Percentiles rank a stretch among this genome's conserved stretches.
Evolutionary conservation across 1,284 basidiomycete species (phyloP).

Genomic region (Apiotrichum laibachii): DNA sequence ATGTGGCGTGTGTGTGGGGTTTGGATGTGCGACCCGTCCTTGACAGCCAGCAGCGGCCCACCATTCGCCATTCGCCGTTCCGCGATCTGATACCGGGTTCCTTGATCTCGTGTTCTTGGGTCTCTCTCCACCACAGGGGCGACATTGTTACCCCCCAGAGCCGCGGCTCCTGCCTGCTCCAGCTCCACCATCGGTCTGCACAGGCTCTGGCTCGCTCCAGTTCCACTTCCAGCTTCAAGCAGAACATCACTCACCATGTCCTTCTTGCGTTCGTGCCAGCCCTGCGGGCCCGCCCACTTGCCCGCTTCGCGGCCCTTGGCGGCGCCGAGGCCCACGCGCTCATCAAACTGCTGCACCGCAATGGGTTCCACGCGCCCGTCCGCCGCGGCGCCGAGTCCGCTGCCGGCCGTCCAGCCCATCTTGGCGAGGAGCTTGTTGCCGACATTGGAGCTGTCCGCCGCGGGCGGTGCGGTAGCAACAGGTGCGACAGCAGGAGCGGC

Average conservation of each 20-base stretch:
- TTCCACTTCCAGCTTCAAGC: neutral
- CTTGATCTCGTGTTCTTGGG: too few relatives aligned
- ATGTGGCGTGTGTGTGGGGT: too few relatives aligned
- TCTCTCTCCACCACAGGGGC: too few relatives aligned
- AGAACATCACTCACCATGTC: conserved; percentile 35
- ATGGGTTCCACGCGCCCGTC: conserved; percentile 84
- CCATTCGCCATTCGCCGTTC: too few relatives aligned
- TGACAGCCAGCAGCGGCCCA: too few relatives aligned
- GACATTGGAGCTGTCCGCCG: conserved; percentile 73
- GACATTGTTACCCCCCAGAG: too few relatives aligned
- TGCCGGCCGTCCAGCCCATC: conserved; percentile 92
- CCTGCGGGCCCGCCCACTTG: conserved; percentile 60
- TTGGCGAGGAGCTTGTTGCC: conserved; percentile 88
- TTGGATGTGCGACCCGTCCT: too few relatives aligned
- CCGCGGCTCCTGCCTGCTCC: too few relatives aligned
- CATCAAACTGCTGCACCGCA: conserved; percentile 76
- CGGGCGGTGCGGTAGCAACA: conserved; percentile 57
- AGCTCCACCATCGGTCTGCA: too few relatives aligned
- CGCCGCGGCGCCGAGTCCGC: conserved; percentile 73
- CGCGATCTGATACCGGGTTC: too few relatives aligned
- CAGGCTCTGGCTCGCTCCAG: too few relatives aligned
- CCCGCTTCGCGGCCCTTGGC: conserved; percentile 79
- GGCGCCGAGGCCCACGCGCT: conserved; percentile 80
- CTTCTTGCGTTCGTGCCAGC: conserved; percentile 37
- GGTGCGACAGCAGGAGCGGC: neutral